Base-by-base conservation (phyloP, 2,329 filamentous ascomycete genomes). In the Ophiostoma piceae region DNA sequence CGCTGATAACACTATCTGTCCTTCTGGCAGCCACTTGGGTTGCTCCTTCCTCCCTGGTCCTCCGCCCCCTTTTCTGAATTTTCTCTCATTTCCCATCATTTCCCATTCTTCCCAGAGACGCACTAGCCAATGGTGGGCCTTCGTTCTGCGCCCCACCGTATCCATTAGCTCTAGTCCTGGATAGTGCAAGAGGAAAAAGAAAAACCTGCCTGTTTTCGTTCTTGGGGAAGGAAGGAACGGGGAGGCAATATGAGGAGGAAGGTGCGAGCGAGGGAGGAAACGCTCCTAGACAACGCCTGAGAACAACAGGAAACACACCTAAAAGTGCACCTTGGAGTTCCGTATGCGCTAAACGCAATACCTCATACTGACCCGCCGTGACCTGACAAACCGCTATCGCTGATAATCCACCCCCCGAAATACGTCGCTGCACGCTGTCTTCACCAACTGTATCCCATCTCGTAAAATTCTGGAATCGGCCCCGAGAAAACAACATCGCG, bases 351-450 rank as follows among this genome's bases (percentile, higher is more conserved):
- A 41, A 41, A 41, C 11, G 39, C 39, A 12, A 41, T 41, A 41
- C 39, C 39, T 16, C 16, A 19, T 47, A 47, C 43, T 47, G 43
- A 16, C 43, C 37, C 19, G 37, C 4, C 32, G 2, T 35, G 29
- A 22, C 43, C 71, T 65, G 62, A 41, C 39, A 66, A 43, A 32
- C n/a, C 72, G 70, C 71, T 73, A 74, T 73, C 73, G 72, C 67
- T 70, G 69, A 72, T 69, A 72, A 66, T 57, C 32, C 68, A 39
- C 43, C 22, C 67, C 66, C 75, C 76, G 77, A 79, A 72, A 32
- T 62, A 67, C 62, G 69, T 39, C 11, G 62, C 67, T 70, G 54
- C 43, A 67, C 72, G 19, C 65, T 66, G 65, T 32, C 37, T 43
- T 39, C 37, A 66, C 32, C 65, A 66, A 66, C 65, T 66, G 65